A percentile compares a stretch with the other conserved stretches of the same genome.
Conservation (phyloP, 306 rosid genomes). For the Lathyrus aphaca region DNA sequence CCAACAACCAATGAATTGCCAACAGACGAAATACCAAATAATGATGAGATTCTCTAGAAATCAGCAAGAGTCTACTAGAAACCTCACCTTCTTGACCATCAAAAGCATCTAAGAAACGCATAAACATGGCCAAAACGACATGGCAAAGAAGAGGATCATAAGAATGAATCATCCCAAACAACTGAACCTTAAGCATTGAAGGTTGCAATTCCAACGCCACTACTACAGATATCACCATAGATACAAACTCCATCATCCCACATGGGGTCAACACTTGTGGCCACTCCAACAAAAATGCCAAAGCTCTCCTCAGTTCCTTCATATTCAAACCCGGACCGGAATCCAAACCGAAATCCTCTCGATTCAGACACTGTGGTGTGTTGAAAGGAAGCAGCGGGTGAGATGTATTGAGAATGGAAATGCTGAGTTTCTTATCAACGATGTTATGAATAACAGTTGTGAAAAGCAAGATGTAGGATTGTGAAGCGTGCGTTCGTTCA, state of each 20-base stretch:
- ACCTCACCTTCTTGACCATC: slow-evolving; percentile 83
- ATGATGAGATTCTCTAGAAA: slow-evolving; percentile 77
- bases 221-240: slow-evolving; percentile 69
- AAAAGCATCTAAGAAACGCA: slow-evolving; percentile 70
- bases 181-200: slow-evolving; percentile 92
- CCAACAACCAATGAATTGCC: slow-evolving; percentile 88
- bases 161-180: slow-evolving; percentile 83
- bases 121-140: slow-evolving; percentile 76
- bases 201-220: slow-evolving; percentile 82
- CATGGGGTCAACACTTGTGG: slow-evolving; percentile 85
- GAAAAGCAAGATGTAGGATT: slow-evolving; percentile 72
- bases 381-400: slow-evolving; percentile 74
- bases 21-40: slow-evolving; percentile 80
- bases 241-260: slow-evolving; percentile 85
- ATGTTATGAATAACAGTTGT: slow-evolving; percentile 66
- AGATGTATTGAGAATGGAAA: slow-evolving; percentile 67
- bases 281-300: slow-evolving; percentile 85
- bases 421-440: slow-evolving; percentile 49
- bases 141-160: slow-evolving; percentile 82
- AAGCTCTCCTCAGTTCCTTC: slow-evolving; percentile 84
- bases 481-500: slow-evolving; percentile 92
- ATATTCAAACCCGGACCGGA: slow-evolving; percentile 50
- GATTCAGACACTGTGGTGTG: slow-evolving; percentile 54
- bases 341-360: background rate
- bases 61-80: slow-evolving; percentile 58